These are phyloP conservation scores for Neltuma alba DNA, from an alignment of 306 rosid species.

Conservation along the genomic window DNA sequence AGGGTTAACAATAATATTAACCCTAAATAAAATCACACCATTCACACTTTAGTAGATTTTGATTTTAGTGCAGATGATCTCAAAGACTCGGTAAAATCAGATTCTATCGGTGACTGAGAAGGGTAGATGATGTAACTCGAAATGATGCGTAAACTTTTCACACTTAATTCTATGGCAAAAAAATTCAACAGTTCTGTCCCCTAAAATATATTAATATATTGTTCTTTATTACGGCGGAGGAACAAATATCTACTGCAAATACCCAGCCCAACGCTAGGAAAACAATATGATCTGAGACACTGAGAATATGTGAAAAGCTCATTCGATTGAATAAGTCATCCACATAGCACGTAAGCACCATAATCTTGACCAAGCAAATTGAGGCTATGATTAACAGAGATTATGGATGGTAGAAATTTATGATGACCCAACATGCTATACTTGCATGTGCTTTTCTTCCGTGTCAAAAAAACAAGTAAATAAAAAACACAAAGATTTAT, in stretches of 20 bases:
- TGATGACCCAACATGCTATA: neutral
- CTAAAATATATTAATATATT: neutral
- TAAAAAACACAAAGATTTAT: neutral
- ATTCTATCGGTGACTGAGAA: neutral
- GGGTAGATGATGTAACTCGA: neutral
- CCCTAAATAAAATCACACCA: neutral
- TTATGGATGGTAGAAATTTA: neutral
- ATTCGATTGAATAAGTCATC: neutral
- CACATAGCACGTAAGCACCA: neutral
- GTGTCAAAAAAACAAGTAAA: neutral
- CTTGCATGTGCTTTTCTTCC: neutral
- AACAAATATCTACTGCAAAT: neutral
- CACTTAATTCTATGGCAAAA: neutral
- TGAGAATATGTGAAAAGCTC: neutral
- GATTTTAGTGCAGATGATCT: neutral
- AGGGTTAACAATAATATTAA: too few relatives aligned
- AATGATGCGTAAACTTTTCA: neutral
- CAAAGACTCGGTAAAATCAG: neutral
- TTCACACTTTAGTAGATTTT: neutral
- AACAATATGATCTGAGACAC: neutral
- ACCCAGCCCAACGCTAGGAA: neutral
- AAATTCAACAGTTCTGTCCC: neutral
- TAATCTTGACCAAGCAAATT: neutral
- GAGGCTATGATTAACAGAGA: neutral
- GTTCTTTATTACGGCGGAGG: neutral